phyloP scores from a whole-genome alignment of 352 stramenopile species.

The Globisporangium nagaii region DNA sequence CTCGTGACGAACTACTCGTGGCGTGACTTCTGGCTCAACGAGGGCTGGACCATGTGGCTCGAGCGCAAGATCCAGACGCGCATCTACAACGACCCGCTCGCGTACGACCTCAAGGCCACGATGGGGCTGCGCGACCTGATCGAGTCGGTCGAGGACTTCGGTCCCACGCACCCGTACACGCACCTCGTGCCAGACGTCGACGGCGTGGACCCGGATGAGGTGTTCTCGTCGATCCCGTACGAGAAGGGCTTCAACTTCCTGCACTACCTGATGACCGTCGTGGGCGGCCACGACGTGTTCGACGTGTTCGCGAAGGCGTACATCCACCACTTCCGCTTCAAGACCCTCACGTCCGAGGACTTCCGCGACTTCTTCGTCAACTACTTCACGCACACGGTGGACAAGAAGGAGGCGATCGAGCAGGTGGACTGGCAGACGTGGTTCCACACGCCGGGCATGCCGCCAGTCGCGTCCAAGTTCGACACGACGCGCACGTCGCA shows the following conservation, averaged over 20 bases:
- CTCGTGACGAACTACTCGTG: constrained; percentile 96
- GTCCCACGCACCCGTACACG: constrained; percentile 78
- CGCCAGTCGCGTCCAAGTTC: constrained; percentile 73
- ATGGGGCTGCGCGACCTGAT: constrained; percentile 38
- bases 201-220: constrained; percentile 94
- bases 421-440: constrained; percentile 93
- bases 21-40: constrained; percentile 99
- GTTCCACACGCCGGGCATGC: constrained; percentile 89
- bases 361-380: constrained; percentile 67
- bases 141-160: constrained; percentile 43
- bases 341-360: constrained; percentile 80
- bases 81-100: constrained; percentile 32
- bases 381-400: constrained; percentile 56
- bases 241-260: constrained; percentile 92
- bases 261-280: constrained; percentile 65
- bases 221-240: constrained; percentile 94
- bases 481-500: constrained; percentile 75
- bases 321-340: constrained; percentile 86
- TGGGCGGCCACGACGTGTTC: constrained; percentile 38
- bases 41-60: constrained; percentile 97
- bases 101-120: constrained; percentile 51
- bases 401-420: constrained; percentile 28
- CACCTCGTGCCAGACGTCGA: constrained; percentile 81
- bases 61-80: constrained; percentile 94
- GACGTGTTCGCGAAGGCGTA: constrained; percentile 91